Evolutionary conservation across 2,329 filamentous ascomycete species (phyloP).

Genomic region (Diplodia sapinea): DNA sequence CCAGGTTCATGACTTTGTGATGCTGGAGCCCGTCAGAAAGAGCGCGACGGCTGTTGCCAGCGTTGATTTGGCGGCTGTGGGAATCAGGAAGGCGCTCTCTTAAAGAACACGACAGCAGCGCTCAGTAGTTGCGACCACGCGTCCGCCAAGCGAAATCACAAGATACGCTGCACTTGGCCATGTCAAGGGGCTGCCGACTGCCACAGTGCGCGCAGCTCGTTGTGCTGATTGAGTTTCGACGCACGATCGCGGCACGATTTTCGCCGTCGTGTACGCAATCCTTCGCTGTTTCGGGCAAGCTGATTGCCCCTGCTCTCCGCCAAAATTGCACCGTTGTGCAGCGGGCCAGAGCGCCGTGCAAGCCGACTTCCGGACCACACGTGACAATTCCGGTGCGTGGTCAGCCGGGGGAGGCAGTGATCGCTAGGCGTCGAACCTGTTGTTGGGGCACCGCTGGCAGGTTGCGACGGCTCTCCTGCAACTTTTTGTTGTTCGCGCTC

Average conservation of each 20-base stretch:
- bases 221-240: neutral
- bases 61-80: conserved; percentile 7
- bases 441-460: conserved; percentile 1
- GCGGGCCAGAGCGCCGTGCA: conserved; percentile 1
- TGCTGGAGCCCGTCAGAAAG: conserved; percentile 23
- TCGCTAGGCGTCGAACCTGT: conserved; percentile 10
- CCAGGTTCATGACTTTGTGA: conserved; percentile 18
- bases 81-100: conserved; percentile 17
- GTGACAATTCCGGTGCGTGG: conserved; percentile 13
- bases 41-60: conserved; percentile 16
- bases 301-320: conserved; percentile 22
- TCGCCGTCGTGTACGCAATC: conserved; percentile 16
- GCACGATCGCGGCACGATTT: neutral
- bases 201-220: neutral
- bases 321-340: conserved; percentile 15
- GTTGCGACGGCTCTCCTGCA: conserved; percentile 12
- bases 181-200: neutral
- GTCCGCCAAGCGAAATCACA: conserved; percentile 8
- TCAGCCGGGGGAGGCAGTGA: conserved; percentile 23
- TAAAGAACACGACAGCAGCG: neutral
- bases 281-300: conserved; percentile 26
- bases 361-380: conserved; percentile 21
- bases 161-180: neutral
- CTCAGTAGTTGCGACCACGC: neutral
- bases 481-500: neutral